phyloP scores from a whole-genome alignment of 1,139 yeast species.

The Hyphopichia wangnamkhiaoensis region DNA sequence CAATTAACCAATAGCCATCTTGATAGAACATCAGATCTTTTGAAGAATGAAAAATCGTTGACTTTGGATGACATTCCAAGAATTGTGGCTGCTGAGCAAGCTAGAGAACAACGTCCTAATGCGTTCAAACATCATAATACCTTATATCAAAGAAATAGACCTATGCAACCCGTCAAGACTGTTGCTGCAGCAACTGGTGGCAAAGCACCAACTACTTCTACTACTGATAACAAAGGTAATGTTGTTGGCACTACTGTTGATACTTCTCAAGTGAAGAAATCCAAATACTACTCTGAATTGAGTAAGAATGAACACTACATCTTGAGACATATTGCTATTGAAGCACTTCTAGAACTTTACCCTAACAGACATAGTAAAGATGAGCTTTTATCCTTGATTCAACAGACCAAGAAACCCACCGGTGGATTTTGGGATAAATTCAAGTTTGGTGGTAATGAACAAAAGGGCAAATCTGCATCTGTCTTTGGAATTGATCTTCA shows the following conservation, averaged over 20 bases:
- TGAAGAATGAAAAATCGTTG: slow-evolving; percentile 79
- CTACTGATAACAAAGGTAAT: slow-evolving; percentile 6
- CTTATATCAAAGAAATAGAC: slow-evolving; percentile 42
- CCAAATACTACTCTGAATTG: slow-evolving; percentile 72
- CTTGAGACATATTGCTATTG: slow-evolving; percentile 68
- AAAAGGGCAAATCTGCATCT: slow-evolving; percentile 26
- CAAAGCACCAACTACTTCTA: slow-evolving; percentile 8
- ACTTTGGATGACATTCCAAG: slow-evolving; percentile 96
- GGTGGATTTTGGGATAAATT: slow-evolving; percentile 76
- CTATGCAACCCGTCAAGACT: slow-evolving; percentile 32
- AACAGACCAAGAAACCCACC: slow-evolving; percentile 49
- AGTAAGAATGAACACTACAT: slow-evolving; percentile 59
- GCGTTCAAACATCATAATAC: slow-evolving; percentile 72
- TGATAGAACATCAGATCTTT: slow-evolving; percentile 62
- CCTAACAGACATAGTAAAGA: slow-evolving; percentile 43
- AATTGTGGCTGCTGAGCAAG: slow-evolving; percentile 96
- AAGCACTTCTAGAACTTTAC: slow-evolving; percentile 52
- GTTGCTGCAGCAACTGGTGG: slow-evolving; percentile 20
- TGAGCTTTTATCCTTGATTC: slow-evolving; percentile 56
- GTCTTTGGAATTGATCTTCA: slow-evolving; percentile 85
- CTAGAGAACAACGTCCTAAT: slow-evolving; percentile 86
- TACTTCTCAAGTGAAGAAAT: slow-evolving; percentile 13
- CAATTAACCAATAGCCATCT: slow-evolving; percentile 34
- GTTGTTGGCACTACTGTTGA: slow-evolving; percentile 11
- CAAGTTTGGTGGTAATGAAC: slow-evolving; percentile 36